Percentiles rank a stretch among this genome's conserved stretches.
These are phyloP conservation scores for Synchytrium microbalum DNA, from an alignment of 371 early-diverging fungal species.

Conservation along the genomic window DNA sequence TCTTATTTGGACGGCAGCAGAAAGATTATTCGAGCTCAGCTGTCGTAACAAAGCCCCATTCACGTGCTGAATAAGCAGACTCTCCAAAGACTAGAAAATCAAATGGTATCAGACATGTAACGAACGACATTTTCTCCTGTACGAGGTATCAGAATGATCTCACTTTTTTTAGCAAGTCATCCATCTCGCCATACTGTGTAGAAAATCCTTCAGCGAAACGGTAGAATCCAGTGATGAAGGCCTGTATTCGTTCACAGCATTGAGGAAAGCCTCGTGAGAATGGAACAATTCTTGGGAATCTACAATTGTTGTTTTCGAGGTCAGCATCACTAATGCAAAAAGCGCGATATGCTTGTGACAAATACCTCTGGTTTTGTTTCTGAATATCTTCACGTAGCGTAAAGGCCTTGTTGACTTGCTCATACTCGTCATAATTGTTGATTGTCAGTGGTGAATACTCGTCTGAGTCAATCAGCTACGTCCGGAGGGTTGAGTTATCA, in stretches of 20 bases:
- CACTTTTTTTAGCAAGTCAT: conserved; percentile 75
- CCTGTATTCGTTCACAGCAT: conserved; percentile 60
- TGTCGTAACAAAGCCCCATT: conserved; percentile 61
- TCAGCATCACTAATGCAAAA: neutral
- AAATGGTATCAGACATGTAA: neutral
- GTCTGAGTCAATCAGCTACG: conserved; percentile 68
- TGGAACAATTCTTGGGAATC: conserved; percentile 71
- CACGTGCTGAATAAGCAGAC: conserved; percentile 63
- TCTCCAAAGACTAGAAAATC: conserved; percentile 60
- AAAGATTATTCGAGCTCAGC: conserved; percentile 56
- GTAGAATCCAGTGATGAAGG: conserved; percentile 72
- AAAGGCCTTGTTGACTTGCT: conserved; percentile 26
- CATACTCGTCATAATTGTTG: conserved; percentile 55
- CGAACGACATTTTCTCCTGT: neutral
- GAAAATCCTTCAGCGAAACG: conserved; percentile 77
- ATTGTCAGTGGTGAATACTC: conserved; percentile 79
- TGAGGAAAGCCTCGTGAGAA: conserved; percentile 76
- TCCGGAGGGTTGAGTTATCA: conserved; percentile 2
- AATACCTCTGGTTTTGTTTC: neutral
- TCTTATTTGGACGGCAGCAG: conserved; percentile 73
- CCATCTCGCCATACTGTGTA: conserved; percentile 77
- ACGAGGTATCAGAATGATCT: neutral
- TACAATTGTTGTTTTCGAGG: conserved; percentile 16
- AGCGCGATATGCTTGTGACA: neutral
- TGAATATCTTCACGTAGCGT: neutral